Base-by-base conservation (phyloP, 2,329 filamentous ascomycete species). In the Albifimbria verrucaria region DNA sequence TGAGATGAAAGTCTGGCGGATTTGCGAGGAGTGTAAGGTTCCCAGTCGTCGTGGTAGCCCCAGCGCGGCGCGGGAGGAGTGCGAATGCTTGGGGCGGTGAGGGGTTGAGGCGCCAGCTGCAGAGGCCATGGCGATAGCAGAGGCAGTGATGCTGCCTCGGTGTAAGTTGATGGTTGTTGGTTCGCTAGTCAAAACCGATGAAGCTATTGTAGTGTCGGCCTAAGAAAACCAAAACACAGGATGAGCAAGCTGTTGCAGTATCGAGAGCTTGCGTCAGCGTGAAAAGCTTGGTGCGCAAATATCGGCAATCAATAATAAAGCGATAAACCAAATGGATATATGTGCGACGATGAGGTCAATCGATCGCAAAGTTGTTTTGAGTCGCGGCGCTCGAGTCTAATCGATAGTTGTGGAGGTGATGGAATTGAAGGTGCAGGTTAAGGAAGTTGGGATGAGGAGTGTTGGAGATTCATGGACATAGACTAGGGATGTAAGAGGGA, bases 11-110 rank as follows among this genome's bases (percentile, higher is more conserved):
- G 78, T 59, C 87, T 81, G 55, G 81, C 79, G 4, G 85, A 88
- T 63, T 88, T 87, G 68, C 87, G 82, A 51, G 87, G 85, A 55
- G 86, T 84, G 65, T 85, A 92, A 44, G 88, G 88, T 64, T 89
- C 81, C 77, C 86, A 92, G 57, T 77, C 72, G 70, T 92, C 88
- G 59, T 79, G 76, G 62, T 78, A 84, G 36, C 88, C 88, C 64
- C 85, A 80, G 54, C 80, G 81, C 47, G 89, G 89, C 52, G 88
- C 85, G 41, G 82, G 81, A 55, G 89, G 89, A 48, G 86, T 89
- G 66, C 77, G 83, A 56, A 88, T 72, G 57, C 74, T 72, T 42
- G 74, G 69, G 81, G 76, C 57, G 83, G 84, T 49, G 86, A 81
- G 59, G 87, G 86, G 87, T 89, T 50, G 75, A 69, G 51, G 79